Evolutionary conservation across 495 filamentous ascomycete species (phyloP).

Genomic region (Hamigera avellanea): DNA sequence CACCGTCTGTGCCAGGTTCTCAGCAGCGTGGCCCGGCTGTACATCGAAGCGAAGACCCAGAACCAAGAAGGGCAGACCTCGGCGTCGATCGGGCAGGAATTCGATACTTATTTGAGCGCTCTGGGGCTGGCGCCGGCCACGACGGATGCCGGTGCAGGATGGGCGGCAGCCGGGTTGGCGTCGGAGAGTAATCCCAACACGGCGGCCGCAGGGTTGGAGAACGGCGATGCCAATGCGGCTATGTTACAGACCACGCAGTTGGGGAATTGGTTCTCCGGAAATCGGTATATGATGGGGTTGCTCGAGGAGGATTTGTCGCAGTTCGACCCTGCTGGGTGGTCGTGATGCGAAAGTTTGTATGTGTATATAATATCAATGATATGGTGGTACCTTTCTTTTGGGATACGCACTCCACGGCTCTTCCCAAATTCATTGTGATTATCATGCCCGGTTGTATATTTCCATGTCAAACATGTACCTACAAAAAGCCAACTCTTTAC

Average conservation of each 20-base stretch:
- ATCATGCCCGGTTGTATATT: no score
- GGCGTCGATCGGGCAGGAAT: conserved; percentile 43
- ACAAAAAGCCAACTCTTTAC: no score
- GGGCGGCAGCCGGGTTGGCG: conserved; percentile 6
- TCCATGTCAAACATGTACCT: no score
- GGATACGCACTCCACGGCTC: no score
- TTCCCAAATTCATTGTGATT: no score
- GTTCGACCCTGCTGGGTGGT: conserved; percentile 31
- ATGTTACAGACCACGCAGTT: conserved; percentile 35
- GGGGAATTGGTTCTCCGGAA: conserved; percentile 58
- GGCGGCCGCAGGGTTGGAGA: no score
- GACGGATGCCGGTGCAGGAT: conserved; percentile 2
- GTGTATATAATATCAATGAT: background rate
- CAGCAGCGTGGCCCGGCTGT: conserved; percentile 48
- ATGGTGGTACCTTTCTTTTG: no score
- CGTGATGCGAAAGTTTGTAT: conserved; percentile 1
- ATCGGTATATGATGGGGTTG: conserved; percentile 51
- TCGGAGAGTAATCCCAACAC: background rate
- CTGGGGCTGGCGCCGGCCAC: conserved; percentile 45
- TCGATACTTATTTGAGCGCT: conserved; percentile 53
- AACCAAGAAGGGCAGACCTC: conserved; percentile 27
- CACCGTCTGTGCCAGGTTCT: conserved; percentile 50
- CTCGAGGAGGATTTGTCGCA: conserved; percentile 47
- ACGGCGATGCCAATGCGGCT: conserved; percentile 1
- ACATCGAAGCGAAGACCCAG: conserved; percentile 46